Conservation (phyloP, 805 yeast species). For the Kluyveromyces starmeri region DNA sequence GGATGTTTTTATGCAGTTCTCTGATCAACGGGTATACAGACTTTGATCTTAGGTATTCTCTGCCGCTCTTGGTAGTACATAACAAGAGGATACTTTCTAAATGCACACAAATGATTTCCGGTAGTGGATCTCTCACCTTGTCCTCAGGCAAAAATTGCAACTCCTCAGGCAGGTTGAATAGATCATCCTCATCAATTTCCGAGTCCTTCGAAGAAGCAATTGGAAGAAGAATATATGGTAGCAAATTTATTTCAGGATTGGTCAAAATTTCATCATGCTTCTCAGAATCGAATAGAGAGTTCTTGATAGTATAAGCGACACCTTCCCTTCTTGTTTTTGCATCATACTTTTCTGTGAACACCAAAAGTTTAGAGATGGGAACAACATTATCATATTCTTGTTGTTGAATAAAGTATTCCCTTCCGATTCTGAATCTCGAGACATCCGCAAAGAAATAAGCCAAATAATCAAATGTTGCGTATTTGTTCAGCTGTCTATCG, state of each 20-base stretch:
- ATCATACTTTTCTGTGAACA: conserved; percentile 74
- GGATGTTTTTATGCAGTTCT: conserved; percentile 63
- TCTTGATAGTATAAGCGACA: conserved; percentile 86
- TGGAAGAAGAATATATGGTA: conserved; percentile 78
- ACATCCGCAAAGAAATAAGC: conserved; percentile 85
- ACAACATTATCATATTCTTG: conserved; percentile 69
- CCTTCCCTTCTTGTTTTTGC: conserved; percentile 80
- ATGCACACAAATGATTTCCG: conserved; percentile 57
- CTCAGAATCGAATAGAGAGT: conserved; percentile 72
- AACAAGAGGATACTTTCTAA: conserved; percentile 73
- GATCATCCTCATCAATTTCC: conserved; percentile 73
- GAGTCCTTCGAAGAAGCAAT: conserved; percentile 65
- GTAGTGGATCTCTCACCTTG: conserved; percentile 65
- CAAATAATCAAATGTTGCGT: conserved; percentile 72
- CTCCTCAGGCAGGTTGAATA: conserved; percentile 81
- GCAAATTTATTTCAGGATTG: conserved; percentile 57
- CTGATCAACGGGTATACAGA: conserved; percentile 80
- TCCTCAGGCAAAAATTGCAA: conserved; percentile 71
- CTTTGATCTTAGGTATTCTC: conserved; percentile 72
- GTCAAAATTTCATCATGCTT: conserved; percentile 51
- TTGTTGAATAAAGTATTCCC: conserved; percentile 63
- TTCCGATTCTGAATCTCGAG: conserved; percentile 66
- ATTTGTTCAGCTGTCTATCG: conserved; percentile 59
- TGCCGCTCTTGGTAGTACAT: conserved; percentile 62
- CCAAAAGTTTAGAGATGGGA: conserved; percentile 73